A percentile compares a stretch with the other conserved stretches of the same genome.
Conservation (phyloP, 768 basidiomycete genomes). For the Naematelia encephala region DNA sequence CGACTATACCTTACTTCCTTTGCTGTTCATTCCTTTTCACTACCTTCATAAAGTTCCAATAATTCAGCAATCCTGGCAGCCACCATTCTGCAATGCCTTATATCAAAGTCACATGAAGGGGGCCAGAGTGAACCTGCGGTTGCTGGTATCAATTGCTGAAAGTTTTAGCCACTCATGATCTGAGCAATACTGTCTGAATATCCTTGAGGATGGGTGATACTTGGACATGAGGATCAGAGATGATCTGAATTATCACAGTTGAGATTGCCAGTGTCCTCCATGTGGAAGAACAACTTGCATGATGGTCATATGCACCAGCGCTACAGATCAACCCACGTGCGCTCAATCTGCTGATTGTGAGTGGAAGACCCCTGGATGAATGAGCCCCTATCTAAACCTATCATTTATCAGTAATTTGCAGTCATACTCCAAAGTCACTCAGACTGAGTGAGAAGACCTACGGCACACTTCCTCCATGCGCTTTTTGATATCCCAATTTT, state of each 20-base stretch:
- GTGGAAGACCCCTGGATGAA: slow-evolving; percentile 7
- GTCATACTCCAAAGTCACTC: not conserved
- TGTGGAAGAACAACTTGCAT: not conserved
- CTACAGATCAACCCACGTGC: slow-evolving; percentile 6
- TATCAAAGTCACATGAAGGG: too few relatives aligned
- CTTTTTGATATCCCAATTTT: slow-evolving; percentile 10
- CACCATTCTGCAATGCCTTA: too few relatives aligned
- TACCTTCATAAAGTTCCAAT: too few relatives aligned
- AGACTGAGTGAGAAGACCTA: not conserved
- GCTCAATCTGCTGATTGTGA: slow-evolving; percentile 5
- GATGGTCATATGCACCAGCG: not conserved
- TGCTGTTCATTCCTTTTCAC: too few relatives aligned
- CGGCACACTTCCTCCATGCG: slow-evolving; percentile 10
- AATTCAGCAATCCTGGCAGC: too few relatives aligned
- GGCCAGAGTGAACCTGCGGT: too few relatives aligned
- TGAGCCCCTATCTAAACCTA: not conserved
- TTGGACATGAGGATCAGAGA: too few relatives aligned
- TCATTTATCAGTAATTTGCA: not conserved
- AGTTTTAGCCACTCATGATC: too few relatives aligned
- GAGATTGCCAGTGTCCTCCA: not conserved
- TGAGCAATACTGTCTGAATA: too few relatives aligned
- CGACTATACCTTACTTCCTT: too few relatives aligned
- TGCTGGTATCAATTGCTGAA: too few relatives aligned
- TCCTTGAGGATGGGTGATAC: too few relatives aligned
- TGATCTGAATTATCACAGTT: slow-evolving; percentile 1